Evolutionary conservation across 2,329 filamentous ascomycete genomes (phyloP).

Genomic region (Fusarium verticillioides): DNA sequence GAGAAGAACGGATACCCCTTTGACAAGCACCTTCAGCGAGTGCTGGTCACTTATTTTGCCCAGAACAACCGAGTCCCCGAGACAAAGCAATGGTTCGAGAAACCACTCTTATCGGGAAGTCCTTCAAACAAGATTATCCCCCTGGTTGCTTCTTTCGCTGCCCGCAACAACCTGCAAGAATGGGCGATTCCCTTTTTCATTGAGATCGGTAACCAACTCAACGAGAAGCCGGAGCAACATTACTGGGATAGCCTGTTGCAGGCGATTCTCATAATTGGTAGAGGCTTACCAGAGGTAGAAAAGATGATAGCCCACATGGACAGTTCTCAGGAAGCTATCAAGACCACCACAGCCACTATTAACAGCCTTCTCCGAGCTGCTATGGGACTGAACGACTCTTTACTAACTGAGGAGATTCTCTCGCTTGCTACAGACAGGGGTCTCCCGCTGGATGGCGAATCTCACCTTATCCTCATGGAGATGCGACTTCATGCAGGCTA

Average conservation of each 20-base stretch:
- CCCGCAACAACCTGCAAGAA: slow-evolving; percentile 66
- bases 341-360: slow-evolving; percentile 76
- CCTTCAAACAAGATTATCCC: slow-evolving; percentile 43
- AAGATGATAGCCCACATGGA: slow-evolving; percentile 79
- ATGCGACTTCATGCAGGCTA: slow-evolving; percentile 80
- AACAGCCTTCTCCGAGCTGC: slow-evolving; percentile 81
- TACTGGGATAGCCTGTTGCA: slow-evolving; percentile 80
- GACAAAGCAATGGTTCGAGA: slow-evolving; percentile 75
- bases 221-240: slow-evolving; percentile 58
- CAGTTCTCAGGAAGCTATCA: slow-evolving; percentile 60
- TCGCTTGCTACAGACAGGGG: slow-evolving; percentile 72
- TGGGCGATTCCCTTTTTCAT: slow-evolving; percentile 73
- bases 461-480: slow-evolving; percentile 78
- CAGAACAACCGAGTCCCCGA: slow-evolving; percentile 65
- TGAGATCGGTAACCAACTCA: slow-evolving; percentile 58
- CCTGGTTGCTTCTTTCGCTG: slow-evolving; percentile 60
- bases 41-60: slow-evolving; percentile 73
- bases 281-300: slow-evolving; percentile 64
- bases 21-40: slow-evolving; percentile 58
- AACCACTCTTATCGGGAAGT: slow-evolving; percentile 54
- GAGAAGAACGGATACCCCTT: slow-evolving; percentile 59
- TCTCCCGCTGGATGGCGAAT: slow-evolving; percentile 74
- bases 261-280: slow-evolving; percentile 75
- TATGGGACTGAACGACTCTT: slow-evolving; percentile 74
- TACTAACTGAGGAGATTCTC: slow-evolving; percentile 79